Evolutionary conservation across 108 stramenopile species (phyloP).

Genomic region (Cyclotella atomus): DNA sequence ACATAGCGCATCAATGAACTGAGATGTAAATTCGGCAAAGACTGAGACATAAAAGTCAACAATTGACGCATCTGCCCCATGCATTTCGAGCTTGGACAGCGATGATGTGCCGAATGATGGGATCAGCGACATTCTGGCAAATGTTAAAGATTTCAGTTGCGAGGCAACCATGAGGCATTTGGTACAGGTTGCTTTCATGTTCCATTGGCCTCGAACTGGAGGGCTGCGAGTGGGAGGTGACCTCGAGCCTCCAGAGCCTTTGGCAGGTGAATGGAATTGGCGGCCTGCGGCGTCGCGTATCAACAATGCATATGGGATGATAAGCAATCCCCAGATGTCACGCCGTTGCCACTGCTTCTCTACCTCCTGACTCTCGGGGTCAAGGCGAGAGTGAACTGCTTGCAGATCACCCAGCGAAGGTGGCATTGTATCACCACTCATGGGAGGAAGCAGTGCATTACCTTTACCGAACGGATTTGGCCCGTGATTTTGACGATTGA

Average conservation of each 20-base stretch:
- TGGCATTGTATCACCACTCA: constrained; percentile 6
- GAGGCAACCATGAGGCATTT: constrained; percentile 60
- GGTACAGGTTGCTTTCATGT: constrained; percentile 51
- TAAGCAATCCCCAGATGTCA: constrained; percentile 77
- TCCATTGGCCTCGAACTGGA: constrained; percentile 19
- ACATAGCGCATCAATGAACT: constrained; percentile 65
- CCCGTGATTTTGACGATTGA: constrained; percentile 60
- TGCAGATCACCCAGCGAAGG: constrained; percentile 24
- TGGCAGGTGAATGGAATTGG: constrained; percentile 50
- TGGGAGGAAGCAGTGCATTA: constrained; percentile 65
- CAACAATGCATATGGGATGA: constrained; percentile 65
- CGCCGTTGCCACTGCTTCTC: constrained; percentile 62
- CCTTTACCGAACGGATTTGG: constrained; percentile 69
- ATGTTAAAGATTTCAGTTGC: constrained; percentile 72
- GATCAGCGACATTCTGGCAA: constrained; percentile 67
- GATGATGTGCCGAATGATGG: constrained; percentile 53
- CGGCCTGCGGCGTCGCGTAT: constrained; percentile 48
- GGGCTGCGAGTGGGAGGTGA: constrained; percentile 15
- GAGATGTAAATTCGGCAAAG: constrained; percentile 68
- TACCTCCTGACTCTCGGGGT: constrained; percentile 37
- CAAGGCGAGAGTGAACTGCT: constrained; percentile 58
- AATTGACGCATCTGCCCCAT: constrained; percentile 33
- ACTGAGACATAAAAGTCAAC: constrained; percentile 72
- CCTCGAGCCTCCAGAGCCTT: constrained; percentile 29
- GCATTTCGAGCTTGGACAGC: constrained; percentile 10